Percentiles rank a stretch among this genome's conserved stretches.
Conservation (phyloP, 257 asterid species). For the Solanum infundibuliforme region DNA sequence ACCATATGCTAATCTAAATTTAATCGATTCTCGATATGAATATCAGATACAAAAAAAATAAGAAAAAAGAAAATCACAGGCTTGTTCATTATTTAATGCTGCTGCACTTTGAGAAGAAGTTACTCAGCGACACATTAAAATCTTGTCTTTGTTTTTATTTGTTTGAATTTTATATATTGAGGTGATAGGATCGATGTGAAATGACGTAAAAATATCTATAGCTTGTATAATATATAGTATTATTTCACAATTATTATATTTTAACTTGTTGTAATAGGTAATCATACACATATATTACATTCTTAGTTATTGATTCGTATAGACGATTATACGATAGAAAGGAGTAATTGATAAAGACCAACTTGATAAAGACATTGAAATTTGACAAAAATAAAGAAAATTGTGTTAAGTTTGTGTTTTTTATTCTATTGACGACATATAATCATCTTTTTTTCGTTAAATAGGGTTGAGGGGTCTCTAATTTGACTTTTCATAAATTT, state of each 20-base stretch:
- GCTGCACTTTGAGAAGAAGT: neutral
- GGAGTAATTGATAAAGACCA: neutral
- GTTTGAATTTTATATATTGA: neutral
- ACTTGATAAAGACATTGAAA: neutral
- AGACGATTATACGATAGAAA: neutral
- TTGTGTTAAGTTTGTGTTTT: neutral
- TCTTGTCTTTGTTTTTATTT: neutral
- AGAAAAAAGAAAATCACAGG: neutral
- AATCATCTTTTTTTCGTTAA: too few relatives aligned
- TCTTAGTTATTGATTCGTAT: neutral
- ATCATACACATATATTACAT: neutral
- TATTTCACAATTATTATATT: neutral
- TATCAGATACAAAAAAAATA: neutral
- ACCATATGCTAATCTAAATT: neutral
- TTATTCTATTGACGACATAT: neutral
- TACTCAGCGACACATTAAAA: neutral
- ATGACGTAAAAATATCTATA: neutral
- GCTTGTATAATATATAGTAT: neutral
- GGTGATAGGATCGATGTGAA: neutral
- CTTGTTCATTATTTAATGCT: neutral
- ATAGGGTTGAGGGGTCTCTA: neutral
- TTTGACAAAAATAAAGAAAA: neutral
- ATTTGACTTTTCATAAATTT: neutral
- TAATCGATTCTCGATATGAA: neutral
- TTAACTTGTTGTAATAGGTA: neutral